Evolutionary conservation across 441 rosid species (phyloP), one percentile per base, ranked within the genome.

Genomic region (Mallotus repandus): DNA sequence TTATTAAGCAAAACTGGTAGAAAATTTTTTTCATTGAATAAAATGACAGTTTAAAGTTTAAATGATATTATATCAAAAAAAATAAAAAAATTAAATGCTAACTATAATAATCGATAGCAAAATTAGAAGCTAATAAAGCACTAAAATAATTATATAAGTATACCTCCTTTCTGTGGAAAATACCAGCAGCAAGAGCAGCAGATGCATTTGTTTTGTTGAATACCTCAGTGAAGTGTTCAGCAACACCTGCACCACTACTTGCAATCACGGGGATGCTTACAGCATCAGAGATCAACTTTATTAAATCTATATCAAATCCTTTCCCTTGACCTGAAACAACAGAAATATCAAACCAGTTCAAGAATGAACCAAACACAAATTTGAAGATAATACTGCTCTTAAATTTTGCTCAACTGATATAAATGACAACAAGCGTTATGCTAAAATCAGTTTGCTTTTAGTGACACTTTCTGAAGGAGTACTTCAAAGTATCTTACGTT

Each of bases 111-210:
- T 18, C 50, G n/a, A 41, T 43, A 32, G 13, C 4, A 18, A 55
- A 68, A 32, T 22, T 22, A 32, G 48, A 14, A 19, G 4, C 25
- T 35, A 32, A 62, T 38, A 63, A 18, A 14, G 56, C 16, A 19
- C 15, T 32, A 0, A 4, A 6, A 8, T 13, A 13, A 62, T n/a
- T 2, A 57, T n/a, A 59, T 0, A 11, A 25, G 2, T 2, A 68
- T 85, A 96, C 97, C 97, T 93, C 99, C 79, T 96, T 89, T 68
- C 98, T 83, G 63, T 96, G 99, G 87, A 96, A 96, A 82, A 96
- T 96, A 73, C 99, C 98, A 0, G 98, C 99, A 71, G 99, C 99
- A 66, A 96, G 97, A 10, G 94, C 97, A 1, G 97, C 99, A 10
- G 98, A 93, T 70, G 98, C 97, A 76, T 89, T 90, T 66, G 98